phyloP scores from a whole-genome alignment of 2,329 filamentous ascomycete genomes.

The Fusarium sp. region DNA sequence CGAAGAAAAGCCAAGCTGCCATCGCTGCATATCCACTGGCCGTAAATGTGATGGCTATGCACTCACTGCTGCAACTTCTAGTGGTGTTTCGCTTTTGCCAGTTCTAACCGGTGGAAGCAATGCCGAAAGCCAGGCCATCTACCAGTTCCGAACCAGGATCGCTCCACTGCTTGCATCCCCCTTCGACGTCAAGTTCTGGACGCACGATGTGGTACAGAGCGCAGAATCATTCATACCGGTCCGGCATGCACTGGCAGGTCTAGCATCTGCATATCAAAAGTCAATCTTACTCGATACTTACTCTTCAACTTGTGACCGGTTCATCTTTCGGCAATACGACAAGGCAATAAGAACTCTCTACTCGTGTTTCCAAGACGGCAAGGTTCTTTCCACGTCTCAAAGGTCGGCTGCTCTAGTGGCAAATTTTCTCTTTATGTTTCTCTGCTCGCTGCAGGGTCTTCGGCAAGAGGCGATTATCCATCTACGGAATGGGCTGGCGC shows the following conservation, averaged over 20 bases:
- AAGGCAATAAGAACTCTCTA: not conserved
- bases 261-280: constrained; percentile 5
- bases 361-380: not conserved
- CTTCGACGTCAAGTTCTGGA: constrained; percentile 8
- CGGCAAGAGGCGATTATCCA: not conserved
- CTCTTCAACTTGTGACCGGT: not conserved
- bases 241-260: not conserved
- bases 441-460: constrained; percentile 7
- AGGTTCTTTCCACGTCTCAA: accelerated
- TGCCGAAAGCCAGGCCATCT: constrained; percentile 3
- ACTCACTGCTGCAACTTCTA: accelerated
- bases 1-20: not conserved
- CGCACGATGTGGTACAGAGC: not conserved
- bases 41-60: not conserved
- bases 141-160: constrained; percentile 15
- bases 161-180: not conserved
- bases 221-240: not conserved
- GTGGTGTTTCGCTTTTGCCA: not conserved
- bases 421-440: not conserved
- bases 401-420: not conserved
- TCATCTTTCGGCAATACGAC: constrained; percentile 6
- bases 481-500: not conserved
- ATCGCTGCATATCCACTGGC: not conserved
- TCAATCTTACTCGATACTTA: not conserved
- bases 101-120: not conserved